Evolutionary conservation across 352 stramenopile genomes (phyloP).

Genomic region (Halophytophthora batemanensis): DNA sequence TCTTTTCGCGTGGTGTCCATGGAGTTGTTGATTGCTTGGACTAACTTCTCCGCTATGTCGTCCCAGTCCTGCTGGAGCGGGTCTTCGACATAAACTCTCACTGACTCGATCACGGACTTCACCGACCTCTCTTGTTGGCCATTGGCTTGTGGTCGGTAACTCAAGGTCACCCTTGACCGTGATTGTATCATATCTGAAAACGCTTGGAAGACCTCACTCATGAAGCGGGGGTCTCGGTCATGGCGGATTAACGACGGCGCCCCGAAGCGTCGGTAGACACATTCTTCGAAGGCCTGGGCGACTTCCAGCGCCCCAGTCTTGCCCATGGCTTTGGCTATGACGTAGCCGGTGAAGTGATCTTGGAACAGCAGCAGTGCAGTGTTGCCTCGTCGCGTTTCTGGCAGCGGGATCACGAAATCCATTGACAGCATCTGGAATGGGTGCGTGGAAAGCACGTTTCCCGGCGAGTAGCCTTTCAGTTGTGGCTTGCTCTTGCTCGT

Average conservation of each 20-base stretch:
- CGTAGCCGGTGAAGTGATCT: constrained; percentile 7
- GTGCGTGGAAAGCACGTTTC: constrained; percentile 4
- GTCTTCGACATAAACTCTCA: constrained; percentile 6
- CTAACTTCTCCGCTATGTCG: constrained; percentile 5
- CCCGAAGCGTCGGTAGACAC: constrained; percentile 7
- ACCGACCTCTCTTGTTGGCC: constrained; percentile 12
- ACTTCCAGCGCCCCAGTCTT: constrained; percentile 6
- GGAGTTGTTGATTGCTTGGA: constrained; percentile 1
- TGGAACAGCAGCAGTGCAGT: constrained; percentile 6
- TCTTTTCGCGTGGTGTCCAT: neutral
- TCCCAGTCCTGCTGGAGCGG: constrained; percentile 9
- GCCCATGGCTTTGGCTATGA: constrained; percentile 11
- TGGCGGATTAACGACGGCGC: constrained; percentile 8
- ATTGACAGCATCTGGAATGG: constrained; percentile 13
- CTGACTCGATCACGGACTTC: constrained; percentile 4
- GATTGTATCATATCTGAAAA: constrained; percentile 11
- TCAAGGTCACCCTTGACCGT: constrained; percentile 2
- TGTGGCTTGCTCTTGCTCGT: constrained; percentile 1
- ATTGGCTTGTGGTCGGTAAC: constrained; percentile 13
- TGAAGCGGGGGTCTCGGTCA: constrained; percentile 11
- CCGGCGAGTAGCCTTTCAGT: neutral
- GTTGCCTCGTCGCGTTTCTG: neutral
- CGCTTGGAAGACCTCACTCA: constrained; percentile 8
- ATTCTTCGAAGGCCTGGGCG: constrained; percentile 8
- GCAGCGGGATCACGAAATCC: constrained; percentile 13